phyloP scores from a whole-genome alignment of 139 green algal genomes.

The Pleodorina starrii region DNA sequence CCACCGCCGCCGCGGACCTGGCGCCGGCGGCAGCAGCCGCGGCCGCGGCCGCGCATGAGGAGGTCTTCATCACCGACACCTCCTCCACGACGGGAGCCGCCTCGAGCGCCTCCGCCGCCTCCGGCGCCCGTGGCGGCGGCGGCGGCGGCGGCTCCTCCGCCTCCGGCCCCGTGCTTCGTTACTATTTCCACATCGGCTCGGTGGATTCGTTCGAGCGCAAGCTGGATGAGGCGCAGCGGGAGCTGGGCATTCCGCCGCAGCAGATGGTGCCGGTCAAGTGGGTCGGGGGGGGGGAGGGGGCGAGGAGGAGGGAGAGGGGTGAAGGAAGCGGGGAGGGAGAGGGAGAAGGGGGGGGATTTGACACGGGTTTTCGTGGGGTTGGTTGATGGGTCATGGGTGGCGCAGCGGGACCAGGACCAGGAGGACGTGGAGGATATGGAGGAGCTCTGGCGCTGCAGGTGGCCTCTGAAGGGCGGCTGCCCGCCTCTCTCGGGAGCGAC shows the following conservation, averaged over 20 bases:
- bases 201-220: slow-evolving; percentile 97
- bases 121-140: neutral
- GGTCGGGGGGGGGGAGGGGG: slow-evolving; percentile 17
- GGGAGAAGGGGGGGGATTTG: too few species aligned
- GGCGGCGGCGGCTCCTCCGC: neutral
- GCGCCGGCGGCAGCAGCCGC: neutral
- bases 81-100: neutral
- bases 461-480: too few species aligned
- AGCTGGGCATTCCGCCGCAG: slow-evolving; percentile 62
- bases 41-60: neutral
- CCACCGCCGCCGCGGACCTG: neutral
- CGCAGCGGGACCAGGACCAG: too few species aligned
- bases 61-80: slow-evolving; percentile 18
- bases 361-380: too few species aligned
- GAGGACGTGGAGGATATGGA: too few species aligned
- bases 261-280: slow-evolving; percentile 74
- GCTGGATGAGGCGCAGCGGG: slow-evolving; percentile 93
- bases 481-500: too few species aligned
- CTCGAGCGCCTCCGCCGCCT: neutral
- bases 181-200: slow-evolving; percentile 97
- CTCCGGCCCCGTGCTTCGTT: slow-evolving; percentile 57
- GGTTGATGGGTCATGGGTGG: too few species aligned
- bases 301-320: too few species aligned
- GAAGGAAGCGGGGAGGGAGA: too few species aligned
- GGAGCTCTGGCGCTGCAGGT: too few species aligned